Evolutionary conservation across 2,329 filamentous ascomycete genomes (phyloP).

Genomic region (Boeremia lycopersici): DNA sequence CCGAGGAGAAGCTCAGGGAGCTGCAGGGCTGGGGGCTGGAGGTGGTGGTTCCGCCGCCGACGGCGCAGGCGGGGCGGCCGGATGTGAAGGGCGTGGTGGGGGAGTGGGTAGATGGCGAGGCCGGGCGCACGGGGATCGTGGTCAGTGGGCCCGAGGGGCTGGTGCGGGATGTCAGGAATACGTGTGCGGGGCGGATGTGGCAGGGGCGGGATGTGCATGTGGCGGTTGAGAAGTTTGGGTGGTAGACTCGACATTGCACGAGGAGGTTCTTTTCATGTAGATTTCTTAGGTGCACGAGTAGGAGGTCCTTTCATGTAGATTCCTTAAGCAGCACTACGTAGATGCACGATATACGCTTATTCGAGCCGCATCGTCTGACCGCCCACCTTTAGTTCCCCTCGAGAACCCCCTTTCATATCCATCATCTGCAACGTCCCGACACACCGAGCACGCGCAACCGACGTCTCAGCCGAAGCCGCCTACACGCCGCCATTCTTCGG

Average conservation of each 20-base stretch:
- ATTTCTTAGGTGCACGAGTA: not conserved
- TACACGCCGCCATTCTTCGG: slow-evolving; percentile 44
- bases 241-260: no score
- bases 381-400: not conserved
- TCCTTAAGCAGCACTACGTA: slow-evolving; percentile 1
- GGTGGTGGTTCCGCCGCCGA: slow-evolving; percentile 62
- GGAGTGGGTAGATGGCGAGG: slow-evolving; percentile 42
- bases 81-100: slow-evolving; percentile 56
- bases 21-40: slow-evolving; percentile 58
- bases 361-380: not conserved
- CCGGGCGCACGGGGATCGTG: slow-evolving; percentile 56
- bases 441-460: no score
- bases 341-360: not conserved
- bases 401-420: no score
- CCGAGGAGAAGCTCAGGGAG: slow-evolving; percentile 56
- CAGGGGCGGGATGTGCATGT: slow-evolving; percentile 59
- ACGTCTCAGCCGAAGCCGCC: no score
- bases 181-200: slow-evolving; percentile 57
- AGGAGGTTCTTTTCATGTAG: not conserved
- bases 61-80: slow-evolving; percentile 59
- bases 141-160: slow-evolving; percentile 68
- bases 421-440: no score
- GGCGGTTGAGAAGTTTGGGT: slow-evolving; percentile 71
- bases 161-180: slow-evolving; percentile 65
- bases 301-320: not conserved